Evolutionary conservation across 257 asterid genomes (phyloP), one percentile per base, ranked within the genome.

Genomic region (Petunia secreta): DNA sequence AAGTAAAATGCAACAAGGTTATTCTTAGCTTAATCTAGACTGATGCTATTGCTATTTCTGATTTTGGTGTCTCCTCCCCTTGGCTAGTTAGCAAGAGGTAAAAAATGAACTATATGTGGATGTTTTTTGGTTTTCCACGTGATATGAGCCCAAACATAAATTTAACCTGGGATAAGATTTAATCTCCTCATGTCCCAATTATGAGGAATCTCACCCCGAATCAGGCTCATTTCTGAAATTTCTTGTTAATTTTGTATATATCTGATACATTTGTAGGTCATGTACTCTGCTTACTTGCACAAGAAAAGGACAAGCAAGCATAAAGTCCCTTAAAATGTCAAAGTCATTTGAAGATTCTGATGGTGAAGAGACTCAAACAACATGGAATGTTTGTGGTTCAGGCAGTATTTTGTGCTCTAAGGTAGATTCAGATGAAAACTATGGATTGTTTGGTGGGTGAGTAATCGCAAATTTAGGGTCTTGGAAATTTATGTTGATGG

Each of bases 371-470:
- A 83, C 94, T 82, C 88, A 87, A 50, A 84, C 88, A 40, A 77
- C 81, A 38, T 93, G 92, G 94, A 85, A 82, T 78, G 84, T 88
- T 37, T 87, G 97, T 85, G 90, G 85, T 62, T 91, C 94, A 46
- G 99, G 99, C 82, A 84, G 86, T 68, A 85, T 92, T 80, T 82
- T 92, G 81, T 90, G 88, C 66, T 86, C 95, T 2, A 88, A 90
- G 85, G 94, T 95, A 66, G 93, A 90, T 71, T 91, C 52, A 77
- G 86, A 68, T 75, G 98, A 95, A 81, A 86, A 83, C 64, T 87
- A 87, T 87, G 97, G 97, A 66, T 81, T 92, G 85, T 92, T 86
- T 89, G 99, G 97, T 84, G 99, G 99, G 98, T 95, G 67, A 91
- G 97, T 85, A 69, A 48, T n/a, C 11, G 37, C 64, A 36, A 50